Evolutionary conservation across 2,329 filamentous ascomycete species (phyloP).

Genomic region (Cercospora sp.): DNA sequence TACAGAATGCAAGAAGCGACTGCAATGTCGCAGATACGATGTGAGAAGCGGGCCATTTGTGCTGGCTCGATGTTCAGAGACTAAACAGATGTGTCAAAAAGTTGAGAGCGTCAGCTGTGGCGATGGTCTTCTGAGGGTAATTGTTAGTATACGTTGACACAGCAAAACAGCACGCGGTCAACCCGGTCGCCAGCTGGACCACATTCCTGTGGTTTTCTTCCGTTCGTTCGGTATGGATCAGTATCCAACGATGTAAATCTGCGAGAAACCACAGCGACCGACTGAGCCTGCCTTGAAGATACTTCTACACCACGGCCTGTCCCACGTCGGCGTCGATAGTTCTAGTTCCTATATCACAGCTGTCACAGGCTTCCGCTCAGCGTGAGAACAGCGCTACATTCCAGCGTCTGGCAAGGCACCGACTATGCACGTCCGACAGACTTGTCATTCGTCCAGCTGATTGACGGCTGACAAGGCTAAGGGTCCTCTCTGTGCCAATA

Average conservation of each 20-base stretch:
- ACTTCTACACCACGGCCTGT: background rate
- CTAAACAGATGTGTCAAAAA: slow-evolving; percentile 7
- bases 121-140: background rate
- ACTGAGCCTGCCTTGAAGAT: background rate
- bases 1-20: slow-evolving; percentile 16
- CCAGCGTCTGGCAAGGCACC: background rate
- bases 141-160: background rate
- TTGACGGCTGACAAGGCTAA: no score
- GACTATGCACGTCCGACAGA: no score
- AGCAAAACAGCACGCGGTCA: slow-evolving; percentile 1
- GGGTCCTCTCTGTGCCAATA: no score
- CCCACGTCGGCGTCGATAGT: background rate
- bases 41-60: slow-evolving; percentile 18
- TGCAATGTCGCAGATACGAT: slow-evolving; percentile 12
- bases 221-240: background rate
- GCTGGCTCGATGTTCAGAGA: slow-evolving; percentile 11
- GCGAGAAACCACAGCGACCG: background rate
- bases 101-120: background rate
- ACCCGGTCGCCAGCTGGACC: slow-evolving; percentile 26
- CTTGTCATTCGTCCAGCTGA: background rate
- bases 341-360: background rate
- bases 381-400: background rate
- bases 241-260: background rate
- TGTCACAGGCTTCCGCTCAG: background rate
- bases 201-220: slow-evolving; percentile 34